Percentiles rank a stretch among this genome's conserved stretches.
These are phyloP conservation scores for Globisporangium acanthophoron DNA, from an alignment of 352 stramenopile genomes.

Conservation along the genomic window DNA sequence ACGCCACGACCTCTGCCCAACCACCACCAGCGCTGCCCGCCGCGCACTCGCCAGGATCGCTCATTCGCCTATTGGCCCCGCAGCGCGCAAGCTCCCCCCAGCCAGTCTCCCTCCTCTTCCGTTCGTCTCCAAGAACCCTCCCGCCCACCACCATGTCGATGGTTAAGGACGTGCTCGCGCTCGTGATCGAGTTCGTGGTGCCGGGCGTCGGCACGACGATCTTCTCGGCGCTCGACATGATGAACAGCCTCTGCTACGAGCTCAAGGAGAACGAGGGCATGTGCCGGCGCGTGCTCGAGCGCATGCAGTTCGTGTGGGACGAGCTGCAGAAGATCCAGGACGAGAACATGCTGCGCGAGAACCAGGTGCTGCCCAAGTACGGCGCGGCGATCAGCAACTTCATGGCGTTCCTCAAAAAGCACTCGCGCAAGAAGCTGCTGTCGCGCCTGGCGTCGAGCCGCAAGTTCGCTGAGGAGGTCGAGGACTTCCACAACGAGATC, in stretches of 20 bases:
- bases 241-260: constrained; percentile 20
- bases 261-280: constrained; percentile 20
- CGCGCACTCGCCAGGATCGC: too few species aligned
- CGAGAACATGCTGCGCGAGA: constrained; percentile 25
- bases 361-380: constrained; percentile 30
- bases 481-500: constrained; percentile 18
- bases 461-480: constrained; percentile 11
- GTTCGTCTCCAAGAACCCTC: not conserved
- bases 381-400: constrained; percentile 27
- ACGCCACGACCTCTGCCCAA: too few species aligned
- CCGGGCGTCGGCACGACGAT: constrained; percentile 29
- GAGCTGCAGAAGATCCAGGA: constrained; percentile 35
- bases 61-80: not conserved
- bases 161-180: constrained; percentile 8
- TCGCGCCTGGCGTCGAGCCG: constrained; percentile 10
- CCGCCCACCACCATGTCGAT: constrained; percentile 1
- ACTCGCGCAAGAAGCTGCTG: constrained; percentile 16
- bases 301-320: constrained; percentile 23
- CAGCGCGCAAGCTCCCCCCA: not conserved
- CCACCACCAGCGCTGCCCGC: too few species aligned
- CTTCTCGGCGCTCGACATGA: constrained; percentile 21
- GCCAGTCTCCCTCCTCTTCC: not conserved
- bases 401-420: constrained; percentile 19
- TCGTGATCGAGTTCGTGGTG: constrained; percentile 23
- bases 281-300: constrained; percentile 15